phyloP scores from a whole-genome alignment of 1,139 yeast species.

The Taphrina sp. region DNA sequence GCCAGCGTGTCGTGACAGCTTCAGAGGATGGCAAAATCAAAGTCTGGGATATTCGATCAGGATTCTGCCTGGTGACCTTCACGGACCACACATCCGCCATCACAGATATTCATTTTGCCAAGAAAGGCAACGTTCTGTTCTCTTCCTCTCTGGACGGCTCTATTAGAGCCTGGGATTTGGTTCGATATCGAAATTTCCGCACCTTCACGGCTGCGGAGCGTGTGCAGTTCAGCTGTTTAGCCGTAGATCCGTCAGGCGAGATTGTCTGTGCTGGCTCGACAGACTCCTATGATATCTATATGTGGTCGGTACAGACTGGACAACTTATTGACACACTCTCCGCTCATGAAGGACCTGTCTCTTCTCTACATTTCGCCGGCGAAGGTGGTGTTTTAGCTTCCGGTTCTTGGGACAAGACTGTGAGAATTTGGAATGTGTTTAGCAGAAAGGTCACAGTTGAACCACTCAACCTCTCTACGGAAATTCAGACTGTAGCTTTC shows the following conservation, averaged over 20 bases:
- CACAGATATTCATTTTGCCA: constrained; percentile 82
- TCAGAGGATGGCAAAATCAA: constrained; percentile 96
- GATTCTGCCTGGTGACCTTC: constrained; percentile 89
- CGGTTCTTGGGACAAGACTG: constrained; percentile 95
- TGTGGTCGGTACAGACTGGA: constrained; percentile 97
- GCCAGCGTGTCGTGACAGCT: constrained; percentile 86
- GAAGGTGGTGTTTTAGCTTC: constrained; percentile 80
- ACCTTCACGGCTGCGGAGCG: constrained; percentile 90
- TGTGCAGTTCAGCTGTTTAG: constrained; percentile 80
- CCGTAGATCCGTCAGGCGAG: constrained; percentile 97
- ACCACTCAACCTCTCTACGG: constrained; percentile 81
- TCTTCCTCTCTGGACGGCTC: constrained; percentile 95
- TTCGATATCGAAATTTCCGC: constrained; percentile 88
- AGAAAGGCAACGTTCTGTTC: constrained; percentile 82
- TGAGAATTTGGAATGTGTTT: constrained; percentile 89
- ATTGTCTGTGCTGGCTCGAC: constrained; percentile 92
- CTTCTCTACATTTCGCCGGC: constrained; percentile 78
- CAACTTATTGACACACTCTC: constrained; percentile 80
- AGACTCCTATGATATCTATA: constrained; percentile 84
- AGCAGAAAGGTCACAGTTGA: constrained; percentile 77
- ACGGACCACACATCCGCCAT: constrained; percentile 88
- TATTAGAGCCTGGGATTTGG: constrained; percentile 92
- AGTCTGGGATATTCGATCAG: constrained; percentile 92
- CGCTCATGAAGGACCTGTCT: constrained; percentile 96
- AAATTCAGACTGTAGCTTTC: constrained; percentile 78